Evolutionary conservation across 1,284 basidiomycete genomes (phyloP), one percentile per base, ranked within the genome.

Genomic region (Taiwanofungus camphoratus): DNA sequence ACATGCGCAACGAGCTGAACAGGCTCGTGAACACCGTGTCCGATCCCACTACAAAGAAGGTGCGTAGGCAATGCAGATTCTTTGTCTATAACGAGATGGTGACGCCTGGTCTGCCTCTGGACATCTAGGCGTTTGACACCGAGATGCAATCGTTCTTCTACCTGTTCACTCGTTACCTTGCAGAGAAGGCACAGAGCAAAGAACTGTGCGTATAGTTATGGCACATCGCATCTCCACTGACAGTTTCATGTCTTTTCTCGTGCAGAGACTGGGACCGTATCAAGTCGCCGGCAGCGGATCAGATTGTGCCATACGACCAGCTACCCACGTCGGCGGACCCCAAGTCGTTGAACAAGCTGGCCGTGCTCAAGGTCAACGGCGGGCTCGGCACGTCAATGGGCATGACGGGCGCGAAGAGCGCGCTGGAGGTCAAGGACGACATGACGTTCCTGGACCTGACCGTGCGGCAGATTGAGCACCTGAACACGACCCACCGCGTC

Each of bases 111-210:
- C n/a, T n/a, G n/a, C n/a, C n/a, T n/a, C n/a, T n/a, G n/a, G n/a
- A n/a, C n/a, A 12, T 36, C 11, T 63, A 94, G 90, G 85, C 86
- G n/a, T 97, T 98, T 68, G 92, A 96, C 64, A 87, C 84, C 31
- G 92, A 99, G 71, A 98, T 98, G 95, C 87, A 94, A 61, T 85
- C 87, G 47, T 99, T 98, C 77, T 98, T 97, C 80, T 85, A 87
- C 62, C 88, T 99, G 59, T 99, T 98, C 76, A 98, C 92, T 63
- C 89, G 95, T 53, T 99, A 94, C 71, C 83, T 99, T 54, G 73
- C 86, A 18, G 92, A 97, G 67, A 87, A 90, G 56, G 95, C 95
- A 42, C 88, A 95, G 74, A 90, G 82, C 59, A 79, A 88, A 60
- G 92, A 93, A 70, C 83, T 97, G 93, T 95, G 62, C 56, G 87